A percentile compares a stretch with the other conserved stretches of the same genome.
Conservation (phyloP, 2,329 filamentous ascomycete species). For the Parastagonospora nodorum region DNA sequence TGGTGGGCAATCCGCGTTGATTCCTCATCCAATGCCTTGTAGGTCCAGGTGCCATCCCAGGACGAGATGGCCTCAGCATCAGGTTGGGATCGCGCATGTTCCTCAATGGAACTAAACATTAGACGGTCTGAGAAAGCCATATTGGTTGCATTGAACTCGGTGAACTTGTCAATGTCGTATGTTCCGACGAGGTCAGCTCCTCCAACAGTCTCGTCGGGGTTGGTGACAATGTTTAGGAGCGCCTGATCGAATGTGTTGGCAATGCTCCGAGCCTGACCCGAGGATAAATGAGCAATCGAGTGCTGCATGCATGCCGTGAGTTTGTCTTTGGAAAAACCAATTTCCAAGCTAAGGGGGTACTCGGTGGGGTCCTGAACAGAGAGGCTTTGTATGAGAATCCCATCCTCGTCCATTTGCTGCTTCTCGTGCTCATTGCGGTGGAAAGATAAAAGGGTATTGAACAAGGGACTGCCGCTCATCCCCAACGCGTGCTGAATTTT, state of each 20-base stretch:
- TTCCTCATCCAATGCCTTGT: not conserved
- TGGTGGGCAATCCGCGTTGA: not conserved
- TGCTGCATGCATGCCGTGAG: conserved; percentile 14
- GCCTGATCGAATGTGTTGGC: conserved; percentile 16
- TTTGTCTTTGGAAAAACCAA: conserved; percentile 45
- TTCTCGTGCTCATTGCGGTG: conserved; percentile 13
- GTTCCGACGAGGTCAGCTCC: conserved; percentile 28
- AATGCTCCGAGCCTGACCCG: conserved; percentile 17
- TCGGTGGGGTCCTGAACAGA: conserved; percentile 49
- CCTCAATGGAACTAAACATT: not conserved
- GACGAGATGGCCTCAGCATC: not conserved
- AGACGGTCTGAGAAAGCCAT: conserved; percentile 3
- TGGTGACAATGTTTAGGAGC: conserved; percentile 28
- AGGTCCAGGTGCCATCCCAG: not conserved
- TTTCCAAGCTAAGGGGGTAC: conserved; percentile 48
- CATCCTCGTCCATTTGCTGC: conserved; percentile 8
- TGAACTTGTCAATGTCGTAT: conserved; percentile 16
- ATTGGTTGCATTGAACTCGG: conserved; percentile 6
- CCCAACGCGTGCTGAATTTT: conserved; percentile 51
- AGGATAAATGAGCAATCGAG: conserved; percentile 16
- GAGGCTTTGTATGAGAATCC: conserved; percentile 12
- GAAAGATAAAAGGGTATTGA: conserved; percentile 51
- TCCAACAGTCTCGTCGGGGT: conserved; percentile 7
- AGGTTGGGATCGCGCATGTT: conserved; percentile 2
- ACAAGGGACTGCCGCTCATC: conserved; percentile 36